Percentiles rank a stretch among this genome's conserved stretches.
Conservation (phyloP, 129 eudicot species). For the Smallanthus sonchifolius region DNA sequence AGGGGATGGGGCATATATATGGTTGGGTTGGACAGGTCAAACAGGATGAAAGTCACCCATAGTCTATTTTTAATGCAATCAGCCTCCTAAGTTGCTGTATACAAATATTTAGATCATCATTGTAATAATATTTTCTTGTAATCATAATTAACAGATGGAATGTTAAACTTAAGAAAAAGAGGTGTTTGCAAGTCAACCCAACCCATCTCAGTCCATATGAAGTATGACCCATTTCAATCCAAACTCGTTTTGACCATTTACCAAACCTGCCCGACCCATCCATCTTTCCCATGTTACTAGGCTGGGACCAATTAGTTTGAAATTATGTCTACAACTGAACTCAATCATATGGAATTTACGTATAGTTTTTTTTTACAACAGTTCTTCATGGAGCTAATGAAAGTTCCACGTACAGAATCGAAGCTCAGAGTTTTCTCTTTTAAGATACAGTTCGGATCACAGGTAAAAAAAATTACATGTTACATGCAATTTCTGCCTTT, state of each 20-base stretch:
- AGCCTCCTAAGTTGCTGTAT: not conserved
- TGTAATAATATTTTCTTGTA: not conserved
- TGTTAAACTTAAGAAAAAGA: not conserved
- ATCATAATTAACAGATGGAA: not conserved
- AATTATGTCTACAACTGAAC: not conserved
- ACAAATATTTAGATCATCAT: not conserved
- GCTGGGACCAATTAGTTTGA: not conserved
- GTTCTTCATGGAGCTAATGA: slow-evolving; percentile 95
- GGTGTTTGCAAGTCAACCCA: not conserved
- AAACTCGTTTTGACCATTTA: not conserved
- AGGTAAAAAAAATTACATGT: slow-evolving; percentile 40
- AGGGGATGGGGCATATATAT: not conserved
- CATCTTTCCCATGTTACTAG: not conserved
- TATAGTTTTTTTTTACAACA: slow-evolving; percentile 28
- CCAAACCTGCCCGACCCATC: not conserved
- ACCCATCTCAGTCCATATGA: not conserved
- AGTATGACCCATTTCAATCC: not conserved
- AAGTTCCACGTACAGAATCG: slow-evolving; percentile 90
- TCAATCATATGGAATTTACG: not conserved
- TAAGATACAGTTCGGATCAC: slow-evolving; percentile 63
- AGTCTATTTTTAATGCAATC: not conserved
- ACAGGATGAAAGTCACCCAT: not conserved
- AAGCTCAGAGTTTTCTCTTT: slow-evolving; percentile 88
- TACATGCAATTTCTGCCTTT: slow-evolving; percentile 1
- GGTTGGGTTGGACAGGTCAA: not conserved